phyloP scores from a whole-genome alignment of 2,329 filamentous ascomycete species.

The Cyphellophora europaea region DNA sequence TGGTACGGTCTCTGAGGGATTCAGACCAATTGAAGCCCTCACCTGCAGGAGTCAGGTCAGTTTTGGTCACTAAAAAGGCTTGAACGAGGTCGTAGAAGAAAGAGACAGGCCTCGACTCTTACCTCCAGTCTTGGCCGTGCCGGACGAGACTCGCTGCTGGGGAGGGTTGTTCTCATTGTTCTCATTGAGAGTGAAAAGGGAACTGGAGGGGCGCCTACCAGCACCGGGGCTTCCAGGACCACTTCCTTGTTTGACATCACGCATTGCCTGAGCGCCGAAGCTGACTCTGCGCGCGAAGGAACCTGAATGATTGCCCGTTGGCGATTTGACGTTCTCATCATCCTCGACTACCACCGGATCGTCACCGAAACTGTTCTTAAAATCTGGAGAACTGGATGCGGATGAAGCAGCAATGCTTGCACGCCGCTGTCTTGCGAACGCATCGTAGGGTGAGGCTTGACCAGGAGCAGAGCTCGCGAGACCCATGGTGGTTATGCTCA shows the following conservation, averaged over 20 bases:
- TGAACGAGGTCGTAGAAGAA: slow-evolving; percentile 1
- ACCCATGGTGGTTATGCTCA: slow-evolving; percentile 62
- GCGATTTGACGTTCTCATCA: slow-evolving; percentile 61
- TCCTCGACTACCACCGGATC: slow-evolving; percentile 52
- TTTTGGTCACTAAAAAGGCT: not conserved
- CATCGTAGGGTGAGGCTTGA: slow-evolving; percentile 40
- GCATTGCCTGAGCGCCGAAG: slow-evolving; percentile 73
- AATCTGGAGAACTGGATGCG: slow-evolving; percentile 31
- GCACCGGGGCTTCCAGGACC: slow-evolving; percentile 57
- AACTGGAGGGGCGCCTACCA: slow-evolving; percentile 48
- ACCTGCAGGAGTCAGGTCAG: slow-evolving; percentile 43
- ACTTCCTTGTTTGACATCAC: slow-evolving; percentile 54
- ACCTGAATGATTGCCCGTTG: slow-evolving; percentile 50
- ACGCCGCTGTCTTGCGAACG: slow-evolving; percentile 44
- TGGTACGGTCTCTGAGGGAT: slow-evolving; percentile 83
- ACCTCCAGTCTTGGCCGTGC: slow-evolving; percentile 27
- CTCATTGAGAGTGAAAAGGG: slow-evolving; percentile 27
- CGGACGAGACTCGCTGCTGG: slow-evolving; percentile 13
- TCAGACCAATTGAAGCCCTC: slow-evolving; percentile 97
- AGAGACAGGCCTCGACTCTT: slow-evolving; percentile 49
- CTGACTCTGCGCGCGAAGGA: slow-evolving; percentile 72
- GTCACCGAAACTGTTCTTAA: slow-evolving; percentile 20
- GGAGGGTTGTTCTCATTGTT: slow-evolving; percentile 15
- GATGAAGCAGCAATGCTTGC: slow-evolving; percentile 59
- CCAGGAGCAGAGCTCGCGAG: slow-evolving; percentile 57